Conservation (phyloP, 306 rosid species). For the Albizia julibrissin region DNA sequence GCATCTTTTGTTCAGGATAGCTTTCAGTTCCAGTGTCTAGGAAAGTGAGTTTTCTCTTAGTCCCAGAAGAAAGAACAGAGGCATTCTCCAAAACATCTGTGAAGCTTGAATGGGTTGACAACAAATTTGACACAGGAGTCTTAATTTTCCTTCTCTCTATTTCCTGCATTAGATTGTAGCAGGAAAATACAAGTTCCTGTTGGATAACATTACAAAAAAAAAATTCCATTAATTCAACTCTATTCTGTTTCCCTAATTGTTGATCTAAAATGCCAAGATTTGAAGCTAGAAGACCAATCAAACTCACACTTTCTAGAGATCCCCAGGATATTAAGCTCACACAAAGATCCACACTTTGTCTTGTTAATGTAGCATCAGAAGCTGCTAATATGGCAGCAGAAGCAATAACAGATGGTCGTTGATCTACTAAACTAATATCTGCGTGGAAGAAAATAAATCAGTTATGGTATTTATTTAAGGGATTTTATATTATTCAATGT, state of each 20-base stretch:
- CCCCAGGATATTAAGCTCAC: slow-evolving; percentile 54
- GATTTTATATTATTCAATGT: neutral
- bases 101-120: slow-evolving; percentile 45
- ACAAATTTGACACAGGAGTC: slow-evolving; percentile 55
- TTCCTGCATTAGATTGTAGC: slow-evolving; percentile 67
- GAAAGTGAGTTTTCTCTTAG: slow-evolving; percentile 79
- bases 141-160: slow-evolving; percentile 45
- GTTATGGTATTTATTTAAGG: neutral
- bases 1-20: slow-evolving; percentile 49
- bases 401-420: slow-evolving; percentile 71
- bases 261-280: neutral
- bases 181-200: slow-evolving; percentile 72
- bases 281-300: neutral
- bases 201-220: slow-evolving; percentile 22
- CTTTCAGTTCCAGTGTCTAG: slow-evolving; percentile 41
- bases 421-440: slow-evolving; percentile 68
- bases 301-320: slow-evolving; percentile 70
- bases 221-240: slow-evolving; percentile 17
- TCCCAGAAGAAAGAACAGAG: slow-evolving; percentile 47
- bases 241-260: neutral
- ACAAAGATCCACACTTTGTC: slow-evolving; percentile 54
- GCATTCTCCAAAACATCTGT: slow-evolving; percentile 50
- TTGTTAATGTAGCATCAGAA: slow-evolving; percentile 51
- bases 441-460: slow-evolving; percentile 21
- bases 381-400: slow-evolving; percentile 80